Base-by-base conservation (phyloP, 2,329 filamentous ascomycete species). In the Paecilomyces sp. region DNA sequence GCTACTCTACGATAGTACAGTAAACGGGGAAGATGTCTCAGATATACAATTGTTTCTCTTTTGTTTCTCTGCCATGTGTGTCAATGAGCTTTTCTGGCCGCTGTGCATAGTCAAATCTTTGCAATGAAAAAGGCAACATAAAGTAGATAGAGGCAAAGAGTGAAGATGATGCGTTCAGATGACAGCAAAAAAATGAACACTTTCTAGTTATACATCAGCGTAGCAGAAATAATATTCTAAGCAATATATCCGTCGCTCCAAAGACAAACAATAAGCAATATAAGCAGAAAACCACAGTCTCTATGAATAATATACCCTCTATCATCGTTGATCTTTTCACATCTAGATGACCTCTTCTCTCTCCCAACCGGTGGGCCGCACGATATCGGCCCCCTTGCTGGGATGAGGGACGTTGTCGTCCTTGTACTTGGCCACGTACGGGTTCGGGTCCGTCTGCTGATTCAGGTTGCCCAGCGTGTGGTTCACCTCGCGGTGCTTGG, bases 401-500 rank as follows among this genome's bases (percentile, higher is more conserved):
- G 88, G 90, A 65, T 93, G 91, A 25, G 85, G 84, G 63, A 80
- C 80, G 4, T 78, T 78, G 13, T 80, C 79, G 63, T 91, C 85
- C 75, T 89, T 91, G 79, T 93, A 97, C 67, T 87, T 83, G 74
- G 87, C 90, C 54, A 91, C 88, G 70, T 94, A 99, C 2, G 94
- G 94, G 70, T 99, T 99, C 1, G 93, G 92, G 70, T 99, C 94
- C 34, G 87, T 82, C 57, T 85, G 86, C 71, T 94, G 91, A 66
- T 96, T 81, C 60, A 99, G 80, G 71, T 97, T 97, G 57, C 89
- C 87, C 51, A 99, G 77, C 0, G 94, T 97, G 74, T 99, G 94
- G 77, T 99, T 97, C 67, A 97, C 93, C 70, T 96, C 94, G 34
- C 94, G 84, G 71, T 96, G 92, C 72, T 90, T 90, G 3, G 90